Evolutionary conservation across 441 rosid species (phyloP), one percentile per base, ranked within the genome.

Genomic region (Populus hybrid): DNA sequence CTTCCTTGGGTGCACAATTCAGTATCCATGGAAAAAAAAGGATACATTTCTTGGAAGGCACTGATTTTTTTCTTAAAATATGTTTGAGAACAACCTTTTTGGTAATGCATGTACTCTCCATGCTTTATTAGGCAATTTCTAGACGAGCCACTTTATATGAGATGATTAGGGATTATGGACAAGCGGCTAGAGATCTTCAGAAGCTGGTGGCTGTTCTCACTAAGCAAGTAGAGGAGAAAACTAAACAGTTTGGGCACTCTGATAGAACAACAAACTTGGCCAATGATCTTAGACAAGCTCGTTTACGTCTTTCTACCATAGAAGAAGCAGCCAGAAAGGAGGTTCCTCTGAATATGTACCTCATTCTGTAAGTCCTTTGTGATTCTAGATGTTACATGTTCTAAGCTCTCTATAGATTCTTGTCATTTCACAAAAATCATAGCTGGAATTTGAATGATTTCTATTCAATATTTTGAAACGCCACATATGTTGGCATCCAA

Each of bases 131-230:
- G 98, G 98, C 97, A 78, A 94, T 94, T 80, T 95, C 99, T 72
- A 91, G 99, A 82, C 88, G 95, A 73, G 92, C 97, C 75, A 84
- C 88, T 59, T 85, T 95, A 77, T 94, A 82, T 75, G 98, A 92
- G 90, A 91, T 89, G 94, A 89, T 94, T 78, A 91, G 95, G 85
- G 95, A 92, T 83, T 94, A 87, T 87, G 93, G 88, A 72, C 93
- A 89, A 87, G 97, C 99, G 68, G 91, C 93, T 69, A 84, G 64
- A 79, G 97, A 95, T 85, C 90, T 91, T 84, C 88, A 82, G 83
- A 88, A 91, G 84, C 86, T 89, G 76, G 72, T 89, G 78, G 74
- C 86, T 78, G 79, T 84, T 82, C 89, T 89, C 64, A 82, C 87
- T 68, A 90, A 87, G 89, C 98, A 89, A 85, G 78, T 82, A 76